Evolutionary conservation across 2,329 filamentous ascomycete species (phyloP).

Genomic region (Grosmannia serpens): DNA sequence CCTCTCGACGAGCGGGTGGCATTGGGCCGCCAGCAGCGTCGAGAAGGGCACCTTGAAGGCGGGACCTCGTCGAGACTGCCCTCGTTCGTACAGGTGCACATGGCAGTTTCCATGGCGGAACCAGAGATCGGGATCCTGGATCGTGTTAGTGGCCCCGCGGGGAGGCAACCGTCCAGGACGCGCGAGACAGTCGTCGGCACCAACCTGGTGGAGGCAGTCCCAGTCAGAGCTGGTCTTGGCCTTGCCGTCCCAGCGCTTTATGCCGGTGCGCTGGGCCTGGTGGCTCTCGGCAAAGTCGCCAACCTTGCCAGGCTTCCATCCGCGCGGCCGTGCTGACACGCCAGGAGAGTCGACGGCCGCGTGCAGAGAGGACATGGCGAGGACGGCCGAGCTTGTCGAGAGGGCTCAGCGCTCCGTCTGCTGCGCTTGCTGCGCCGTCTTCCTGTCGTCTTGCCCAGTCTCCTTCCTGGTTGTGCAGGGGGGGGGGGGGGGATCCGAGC

Average conservation of each 20-base stretch:
- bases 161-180: not conserved
- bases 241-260: conserved; percentile 41
- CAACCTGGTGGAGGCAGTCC: conserved; percentile 36
- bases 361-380: conserved; percentile 1
- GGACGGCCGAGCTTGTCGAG: not conserved
- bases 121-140: conserved; percentile 65
- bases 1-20: conserved; percentile 46
- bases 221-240: conserved; percentile 30
- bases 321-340: conserved; percentile 21
- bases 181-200: conserved; percentile 14
- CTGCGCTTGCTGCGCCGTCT: not conserved
- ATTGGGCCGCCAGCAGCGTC: conserved; percentile 44
- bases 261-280: conserved; percentile 13
- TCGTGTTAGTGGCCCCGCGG: conserved; percentile 1
- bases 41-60: conserved; percentile 55
- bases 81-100: conserved; percentile 56
- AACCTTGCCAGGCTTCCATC: conserved; percentile 24
- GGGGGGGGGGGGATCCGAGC: not conserved
- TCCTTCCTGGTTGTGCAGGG: not conserved
- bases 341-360: conserved; percentile 15
- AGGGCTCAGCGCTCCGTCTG: not conserved
- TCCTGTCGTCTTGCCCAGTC: not conserved
- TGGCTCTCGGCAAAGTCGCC: conserved; percentile 20
- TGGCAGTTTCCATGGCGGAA: conserved; percentile 55
- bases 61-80: conserved; percentile 52